phyloP scores from a whole-genome alignment of 2,329 filamentous ascomycete species.

The Aspergillus sp. region DNA sequence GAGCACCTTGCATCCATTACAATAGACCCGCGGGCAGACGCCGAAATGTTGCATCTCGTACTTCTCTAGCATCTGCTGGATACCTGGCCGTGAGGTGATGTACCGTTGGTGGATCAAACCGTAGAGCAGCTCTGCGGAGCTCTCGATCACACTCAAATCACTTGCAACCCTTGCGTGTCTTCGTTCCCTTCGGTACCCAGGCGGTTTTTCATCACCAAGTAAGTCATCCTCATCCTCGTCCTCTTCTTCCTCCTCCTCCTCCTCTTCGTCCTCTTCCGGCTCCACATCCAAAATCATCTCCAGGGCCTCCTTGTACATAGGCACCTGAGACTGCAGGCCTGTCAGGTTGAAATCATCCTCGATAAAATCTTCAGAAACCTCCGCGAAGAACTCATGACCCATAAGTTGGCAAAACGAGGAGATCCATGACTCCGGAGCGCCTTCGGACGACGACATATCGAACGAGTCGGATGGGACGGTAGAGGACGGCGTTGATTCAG shows the following conservation, averaged over 20 bases:
- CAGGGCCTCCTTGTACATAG: slow-evolving; percentile 98
- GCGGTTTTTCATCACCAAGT: slow-evolving; percentile 55
- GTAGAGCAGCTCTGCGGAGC: slow-evolving; percentile 96
- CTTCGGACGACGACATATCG: slow-evolving; percentile 47
- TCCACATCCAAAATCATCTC: slow-evolving; percentile 99
- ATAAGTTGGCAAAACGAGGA: slow-evolving; percentile 92
- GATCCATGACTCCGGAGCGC: slow-evolving; percentile 86
- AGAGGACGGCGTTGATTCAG: slow-evolving; percentile 43
- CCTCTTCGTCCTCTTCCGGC: slow-evolving; percentile 77
- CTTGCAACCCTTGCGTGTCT: slow-evolving; percentile 84
- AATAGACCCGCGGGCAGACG: slow-evolving; percentile 89
- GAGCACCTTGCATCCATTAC: slow-evolving; percentile 83
- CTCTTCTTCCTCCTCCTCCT: slow-evolving; percentile 66
- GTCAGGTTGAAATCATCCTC: slow-evolving; percentile 99
- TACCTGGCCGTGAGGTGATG: slow-evolving; percentile 92
- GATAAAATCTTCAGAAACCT: slow-evolving; percentile 98
- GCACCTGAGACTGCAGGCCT: slow-evolving; percentile 88
- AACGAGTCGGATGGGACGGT: slow-evolving; percentile 38
- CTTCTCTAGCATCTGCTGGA: slow-evolving; percentile 99
- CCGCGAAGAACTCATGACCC: slow-evolving; percentile 97
- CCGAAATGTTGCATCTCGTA: slow-evolving; percentile 97
- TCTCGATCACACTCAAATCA: slow-evolving; percentile 93
- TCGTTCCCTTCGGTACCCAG: slow-evolving; percentile 59
- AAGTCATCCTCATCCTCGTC: slow-evolving; percentile 68
- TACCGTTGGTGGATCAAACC: slow-evolving; percentile 98